A percentile compares a stretch with the other conserved stretches of the same genome.
Evolutionary conservation across 345 rosid species (phyloP).

Genomic region (Murraya koenigii): DNA sequence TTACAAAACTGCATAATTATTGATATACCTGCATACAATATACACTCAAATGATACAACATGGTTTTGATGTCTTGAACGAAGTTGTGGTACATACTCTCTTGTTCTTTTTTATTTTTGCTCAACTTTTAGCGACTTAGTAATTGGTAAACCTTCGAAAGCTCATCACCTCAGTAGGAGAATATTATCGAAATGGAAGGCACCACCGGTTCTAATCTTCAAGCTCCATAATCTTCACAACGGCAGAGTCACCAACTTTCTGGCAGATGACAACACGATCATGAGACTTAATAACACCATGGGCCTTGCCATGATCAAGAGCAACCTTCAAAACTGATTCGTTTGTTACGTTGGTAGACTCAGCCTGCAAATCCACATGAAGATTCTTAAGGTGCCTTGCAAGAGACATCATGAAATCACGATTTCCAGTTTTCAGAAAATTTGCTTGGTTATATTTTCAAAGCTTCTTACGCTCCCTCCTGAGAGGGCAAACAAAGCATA

Average conservation of each 20-base stretch:
- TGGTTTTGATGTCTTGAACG: neutral
- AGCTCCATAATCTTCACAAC: constrained; percentile 68
- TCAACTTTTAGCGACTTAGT: no score
- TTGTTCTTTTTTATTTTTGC: no score
- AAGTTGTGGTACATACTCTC: neutral
- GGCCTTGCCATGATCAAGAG: constrained; percentile 61
- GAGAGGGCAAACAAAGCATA: neutral
- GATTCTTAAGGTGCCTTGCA: neutral
- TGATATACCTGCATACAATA: neutral
- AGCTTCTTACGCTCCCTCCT: neutral
- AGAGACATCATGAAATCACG: neutral
- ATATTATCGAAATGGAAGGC: neutral
- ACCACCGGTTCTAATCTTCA: constrained; percentile 32
- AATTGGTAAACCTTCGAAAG: neutral
- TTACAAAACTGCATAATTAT: neutral
- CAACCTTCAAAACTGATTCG: constrained; percentile 56
- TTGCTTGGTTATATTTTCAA: neutral
- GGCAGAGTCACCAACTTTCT: constrained; percentile 58
- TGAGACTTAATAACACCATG: constrained; percentile 51
- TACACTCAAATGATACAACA: neutral
- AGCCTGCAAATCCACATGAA: constrained; percentile 38
- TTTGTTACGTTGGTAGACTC: constrained; percentile 36
- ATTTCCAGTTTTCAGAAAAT: neutral
- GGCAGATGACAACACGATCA: constrained; percentile 61
- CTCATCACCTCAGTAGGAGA: neutral